Percentiles rank a stretch among this genome's conserved stretches.
Conservation (phyloP, 108 stramenopile species). For the Cyclotella cryptica region DNA sequence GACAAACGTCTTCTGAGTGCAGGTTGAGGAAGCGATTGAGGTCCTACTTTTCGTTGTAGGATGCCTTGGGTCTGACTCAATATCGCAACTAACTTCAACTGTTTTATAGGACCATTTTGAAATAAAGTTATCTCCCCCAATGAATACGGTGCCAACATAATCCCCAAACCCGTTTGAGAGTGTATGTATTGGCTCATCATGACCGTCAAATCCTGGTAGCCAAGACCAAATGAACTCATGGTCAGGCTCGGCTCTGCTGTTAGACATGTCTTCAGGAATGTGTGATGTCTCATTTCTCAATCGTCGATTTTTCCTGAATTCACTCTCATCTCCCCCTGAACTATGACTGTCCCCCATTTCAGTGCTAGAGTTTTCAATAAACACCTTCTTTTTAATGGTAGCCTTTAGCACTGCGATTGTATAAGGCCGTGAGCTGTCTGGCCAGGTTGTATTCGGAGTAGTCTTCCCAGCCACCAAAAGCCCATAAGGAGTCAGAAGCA, state of each 20-base stretch:
- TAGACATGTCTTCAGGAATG: conserved; percentile 15
- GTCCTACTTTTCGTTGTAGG: conserved; percentile 28
- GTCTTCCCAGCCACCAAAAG: conserved; percentile 90
- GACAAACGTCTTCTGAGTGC: conserved; percentile 58
- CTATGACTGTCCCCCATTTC: conserved; percentile 40
- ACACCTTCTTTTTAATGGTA: conserved; percentile 66
- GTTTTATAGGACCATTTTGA: conserved; percentile 84
- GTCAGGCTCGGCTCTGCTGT: conserved; percentile 43
- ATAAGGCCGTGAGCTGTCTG: conserved; percentile 70
- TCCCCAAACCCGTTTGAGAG: conserved; percentile 87
- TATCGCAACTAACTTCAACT: conserved; percentile 43
- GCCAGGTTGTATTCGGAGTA: conserved; percentile 75
- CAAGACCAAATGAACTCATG: conserved; percentile 94
- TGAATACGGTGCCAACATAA: conserved; percentile 84
- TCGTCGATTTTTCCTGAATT: conserved; percentile 20
- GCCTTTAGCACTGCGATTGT: conserved; percentile 86
- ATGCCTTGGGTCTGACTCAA: conserved; percentile 38
- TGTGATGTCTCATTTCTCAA: conserved; percentile 13
- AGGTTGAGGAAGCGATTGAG: conserved; percentile 27
- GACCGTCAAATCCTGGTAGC: conserved; percentile 94
- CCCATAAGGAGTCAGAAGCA: conserved; percentile 88
- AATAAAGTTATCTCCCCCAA: conserved; percentile 92
- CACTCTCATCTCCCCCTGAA: conserved; percentile 1
- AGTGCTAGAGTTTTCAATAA: conserved; percentile 18
- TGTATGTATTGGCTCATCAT: conserved; percentile 89